Conservation (phyloP, 305 asterid species). For the Plantago rigida region DNA sequence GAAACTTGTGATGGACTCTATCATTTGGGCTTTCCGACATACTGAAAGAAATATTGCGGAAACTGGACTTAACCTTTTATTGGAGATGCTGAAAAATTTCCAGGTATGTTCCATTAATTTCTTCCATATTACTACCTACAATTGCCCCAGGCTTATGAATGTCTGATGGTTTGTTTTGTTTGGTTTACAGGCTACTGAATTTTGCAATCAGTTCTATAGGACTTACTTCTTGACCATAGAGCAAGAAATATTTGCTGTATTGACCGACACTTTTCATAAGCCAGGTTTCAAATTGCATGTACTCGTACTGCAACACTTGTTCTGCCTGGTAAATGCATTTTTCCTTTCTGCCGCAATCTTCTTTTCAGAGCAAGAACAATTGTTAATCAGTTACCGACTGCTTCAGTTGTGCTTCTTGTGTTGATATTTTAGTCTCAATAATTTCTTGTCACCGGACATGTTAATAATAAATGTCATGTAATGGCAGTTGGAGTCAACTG, state of each 20-base stretch:
- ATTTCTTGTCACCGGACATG: conserved; percentile 7
- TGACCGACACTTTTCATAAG: conserved; percentile 88
- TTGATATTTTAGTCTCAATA: background rate
- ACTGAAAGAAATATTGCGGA: conserved; percentile 96
- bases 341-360: background rate
- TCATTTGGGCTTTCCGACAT: conserved; percentile 98
- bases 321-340: conserved; percentile 57
- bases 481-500: conserved; percentile 61
- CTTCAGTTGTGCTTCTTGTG: background rate
- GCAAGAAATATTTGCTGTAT: conserved; percentile 89
- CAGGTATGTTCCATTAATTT: conserved; percentile 42
- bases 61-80: conserved; percentile 79
- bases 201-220: conserved; percentile 77
- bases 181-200: conserved; percentile 62
- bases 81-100: conserved; percentile 88
- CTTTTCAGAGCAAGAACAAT: conserved; percentile 3
- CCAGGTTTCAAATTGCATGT: conserved; percentile 97
- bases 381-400: no score
- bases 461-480: conserved; percentile 11
- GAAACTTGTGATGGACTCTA: conserved; percentile 93
- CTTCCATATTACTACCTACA: background rate
- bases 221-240: conserved; percentile 70
- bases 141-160: conserved; percentile 1
- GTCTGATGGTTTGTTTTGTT: conserved; percentile 24
- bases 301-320: conserved; percentile 68